A percentile compares a stretch with the other conserved stretches of the same genome.
phyloP scores from a whole-genome alignment of 2,329 filamentous ascomycete species.

The Sphaerulina vaccinii region DNA sequence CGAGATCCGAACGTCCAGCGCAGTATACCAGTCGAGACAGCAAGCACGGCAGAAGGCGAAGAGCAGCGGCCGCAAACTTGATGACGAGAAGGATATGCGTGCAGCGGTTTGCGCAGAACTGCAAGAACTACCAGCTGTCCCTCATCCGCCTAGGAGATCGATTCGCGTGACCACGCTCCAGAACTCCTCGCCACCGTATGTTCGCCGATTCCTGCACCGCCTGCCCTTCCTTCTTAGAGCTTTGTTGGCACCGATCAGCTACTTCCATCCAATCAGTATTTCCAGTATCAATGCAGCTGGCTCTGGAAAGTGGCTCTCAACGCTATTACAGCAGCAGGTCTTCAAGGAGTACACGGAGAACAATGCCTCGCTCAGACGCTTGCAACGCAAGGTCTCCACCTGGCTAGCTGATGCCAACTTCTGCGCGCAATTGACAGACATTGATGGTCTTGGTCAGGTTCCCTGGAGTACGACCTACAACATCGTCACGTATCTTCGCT shows the following conservation, averaged over 20 bases:
- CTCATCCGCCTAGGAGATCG: constrained; percentile 51
- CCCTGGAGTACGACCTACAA: constrained; percentile 51
- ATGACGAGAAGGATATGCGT: constrained; percentile 47
- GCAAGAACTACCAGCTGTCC: constrained; percentile 49
- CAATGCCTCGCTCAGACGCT: constrained; percentile 46
- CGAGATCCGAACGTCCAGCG: constrained; percentile 42
- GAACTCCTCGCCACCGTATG: constrained; percentile 42
- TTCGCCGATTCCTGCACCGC: constrained; percentile 49
- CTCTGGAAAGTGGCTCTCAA: constrained; percentile 52
- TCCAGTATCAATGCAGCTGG: constrained; percentile 51
- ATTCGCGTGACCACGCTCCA: constrained; percentile 52
- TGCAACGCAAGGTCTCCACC: constrained; percentile 48
- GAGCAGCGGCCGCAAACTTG: constrained; percentile 38
- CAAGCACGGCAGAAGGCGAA: constrained; percentile 32
- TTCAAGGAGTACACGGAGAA: constrained; percentile 51
- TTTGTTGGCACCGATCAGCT: constrained; percentile 50
- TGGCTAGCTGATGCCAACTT: constrained; percentile 57
- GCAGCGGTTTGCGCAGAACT: constrained; percentile 53
- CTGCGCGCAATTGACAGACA: constrained; percentile 48
- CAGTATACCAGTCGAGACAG: constrained; percentile 39
- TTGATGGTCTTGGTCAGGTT: constrained; percentile 49
- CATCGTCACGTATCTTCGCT: constrained; percentile 47
- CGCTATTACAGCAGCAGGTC: constrained; percentile 48
- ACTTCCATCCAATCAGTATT: constrained; percentile 54
- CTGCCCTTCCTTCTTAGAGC: constrained; percentile 51